Evolutionary conservation across 1,284 basidiomycete species (phyloP).

Genomic region (Puccinia triticina): DNA sequence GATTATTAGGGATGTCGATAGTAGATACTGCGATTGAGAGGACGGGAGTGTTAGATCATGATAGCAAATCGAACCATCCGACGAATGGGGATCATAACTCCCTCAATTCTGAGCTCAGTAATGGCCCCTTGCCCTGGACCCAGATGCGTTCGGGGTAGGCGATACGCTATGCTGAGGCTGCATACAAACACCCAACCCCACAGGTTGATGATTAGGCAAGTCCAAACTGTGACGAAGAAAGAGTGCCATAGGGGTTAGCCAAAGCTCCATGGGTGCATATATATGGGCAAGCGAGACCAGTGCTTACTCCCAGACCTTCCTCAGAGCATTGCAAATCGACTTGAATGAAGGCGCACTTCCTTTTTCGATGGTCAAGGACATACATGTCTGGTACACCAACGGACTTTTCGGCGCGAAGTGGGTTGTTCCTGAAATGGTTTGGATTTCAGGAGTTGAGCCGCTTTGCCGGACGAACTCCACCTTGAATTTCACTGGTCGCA

Average conservation of each 20-base stretch:
- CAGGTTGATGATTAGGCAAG: conserved; percentile 3
- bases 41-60: background rate
- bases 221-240: background rate
- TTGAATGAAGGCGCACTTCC: conserved; percentile 46
- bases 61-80: background rate
- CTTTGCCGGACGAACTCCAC: conserved; percentile 34
- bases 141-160: conserved; percentile 1
- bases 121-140: background rate
- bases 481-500: conserved; percentile 42
- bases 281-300: background rate
- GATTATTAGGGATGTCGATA: background rate
- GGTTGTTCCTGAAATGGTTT: conserved; percentile 6
- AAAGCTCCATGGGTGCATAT: background rate
- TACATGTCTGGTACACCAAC: conserved; percentile 17
- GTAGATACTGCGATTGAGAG: background rate
- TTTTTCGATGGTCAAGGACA: conserved; percentile 43
- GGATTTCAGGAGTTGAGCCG: conserved; percentile 5
- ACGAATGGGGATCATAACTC: background rate
- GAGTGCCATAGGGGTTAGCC: background rate
- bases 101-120: background rate
- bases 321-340: conserved; percentile 34
- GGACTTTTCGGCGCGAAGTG: conserved; percentile 1
- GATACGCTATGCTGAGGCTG: conserved; percentile 21
- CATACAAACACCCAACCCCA: conserved; percentile 20
- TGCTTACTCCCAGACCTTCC: conserved; percentile 47